phyloP scores from a whole-genome alignment of 305 asterid species.

The Andrographis paniculata region DNA sequence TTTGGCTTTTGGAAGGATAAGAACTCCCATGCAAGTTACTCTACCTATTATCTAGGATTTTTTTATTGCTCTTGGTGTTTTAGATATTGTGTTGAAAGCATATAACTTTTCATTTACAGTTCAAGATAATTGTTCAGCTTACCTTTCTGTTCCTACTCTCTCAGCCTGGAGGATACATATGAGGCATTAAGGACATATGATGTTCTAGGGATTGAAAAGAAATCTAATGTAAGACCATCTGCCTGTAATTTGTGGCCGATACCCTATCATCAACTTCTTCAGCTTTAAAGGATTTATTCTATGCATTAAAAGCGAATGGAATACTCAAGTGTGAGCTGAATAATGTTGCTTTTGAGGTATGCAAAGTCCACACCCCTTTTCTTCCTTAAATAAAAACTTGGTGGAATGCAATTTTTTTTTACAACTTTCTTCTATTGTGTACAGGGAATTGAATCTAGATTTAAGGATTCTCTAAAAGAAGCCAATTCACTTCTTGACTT shows the following conservation, averaged over 20 bases:
- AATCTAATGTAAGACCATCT: slow-evolving; percentile 38
- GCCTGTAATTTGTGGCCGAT: slow-evolving; percentile 56
- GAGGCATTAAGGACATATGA: slow-evolving; percentile 69
- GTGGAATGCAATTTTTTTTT: background rate
- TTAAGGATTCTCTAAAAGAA: slow-evolving; percentile 38
- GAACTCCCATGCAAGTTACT: background rate
- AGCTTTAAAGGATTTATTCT: slow-evolving; percentile 52
- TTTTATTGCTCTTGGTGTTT: background rate
- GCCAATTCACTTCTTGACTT: slow-evolving; percentile 66
- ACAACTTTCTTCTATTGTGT: slow-evolving; percentile 14
- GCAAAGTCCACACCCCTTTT: slow-evolving; percentile 8
- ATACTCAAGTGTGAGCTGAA: slow-evolving; percentile 65
- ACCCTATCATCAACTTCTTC: slow-evolving; percentile 47
- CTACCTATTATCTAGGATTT: background rate
- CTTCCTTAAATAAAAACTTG: background rate
- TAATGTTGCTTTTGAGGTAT: slow-evolving; percentile 44
- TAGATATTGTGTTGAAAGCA: slow-evolving; percentile 4
- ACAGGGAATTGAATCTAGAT: slow-evolving; percentile 58
- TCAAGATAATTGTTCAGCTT: background rate
- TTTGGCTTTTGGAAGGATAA: background rate
- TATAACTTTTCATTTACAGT: background rate
- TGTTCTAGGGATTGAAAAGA: slow-evolving; percentile 70
- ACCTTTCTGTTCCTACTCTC: background rate
- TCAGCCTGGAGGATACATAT: slow-evolving; percentile 70
- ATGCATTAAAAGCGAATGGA: slow-evolving; percentile 65